phyloP scores from a whole-genome alignment of 2,329 filamentous ascomycete species.

The Graphiopsis chlorocephala region DNA sequence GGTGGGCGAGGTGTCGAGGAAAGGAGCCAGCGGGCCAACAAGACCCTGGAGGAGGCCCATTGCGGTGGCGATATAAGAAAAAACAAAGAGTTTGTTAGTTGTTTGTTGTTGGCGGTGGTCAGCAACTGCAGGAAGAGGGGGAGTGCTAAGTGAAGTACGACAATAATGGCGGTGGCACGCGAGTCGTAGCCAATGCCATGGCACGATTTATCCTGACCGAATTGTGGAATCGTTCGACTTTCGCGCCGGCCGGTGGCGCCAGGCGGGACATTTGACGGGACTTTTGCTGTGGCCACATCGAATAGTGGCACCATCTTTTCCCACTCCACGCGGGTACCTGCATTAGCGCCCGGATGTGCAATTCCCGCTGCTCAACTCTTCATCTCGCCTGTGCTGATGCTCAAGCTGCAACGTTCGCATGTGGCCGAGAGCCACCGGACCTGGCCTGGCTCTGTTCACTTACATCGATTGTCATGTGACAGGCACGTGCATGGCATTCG shows the following conservation, averaged over 20 bases:
- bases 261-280: not conserved
- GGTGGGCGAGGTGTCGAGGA: constrained; percentile 22
- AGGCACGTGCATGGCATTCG: not conserved
- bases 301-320: constrained; percentile 6
- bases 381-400: not conserved
- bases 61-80: constrained; percentile 19
- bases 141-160: constrained; percentile 4
- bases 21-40: constrained; percentile 45
- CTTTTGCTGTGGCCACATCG: not conserved
- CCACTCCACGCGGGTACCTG: not conserved
- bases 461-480: not conserved
- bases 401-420: not conserved
- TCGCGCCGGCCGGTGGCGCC: not conserved
- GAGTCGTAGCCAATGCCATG: constrained; percentile 8
- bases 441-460: not conserved
- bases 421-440: not conserved
- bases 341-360: not conserved
- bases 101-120: not conserved
- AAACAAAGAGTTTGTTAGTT: not conserved
- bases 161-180: not conserved
- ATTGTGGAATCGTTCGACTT: constrained; percentile 4
- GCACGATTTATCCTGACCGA: not conserved
- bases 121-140: not conserved
- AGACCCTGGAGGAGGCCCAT: constrained; percentile 55
- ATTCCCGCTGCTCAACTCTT: not conserved